Conservation (phyloP, 2,329 filamentous ascomycete species). For the Podosphaera aphanis region DNA sequence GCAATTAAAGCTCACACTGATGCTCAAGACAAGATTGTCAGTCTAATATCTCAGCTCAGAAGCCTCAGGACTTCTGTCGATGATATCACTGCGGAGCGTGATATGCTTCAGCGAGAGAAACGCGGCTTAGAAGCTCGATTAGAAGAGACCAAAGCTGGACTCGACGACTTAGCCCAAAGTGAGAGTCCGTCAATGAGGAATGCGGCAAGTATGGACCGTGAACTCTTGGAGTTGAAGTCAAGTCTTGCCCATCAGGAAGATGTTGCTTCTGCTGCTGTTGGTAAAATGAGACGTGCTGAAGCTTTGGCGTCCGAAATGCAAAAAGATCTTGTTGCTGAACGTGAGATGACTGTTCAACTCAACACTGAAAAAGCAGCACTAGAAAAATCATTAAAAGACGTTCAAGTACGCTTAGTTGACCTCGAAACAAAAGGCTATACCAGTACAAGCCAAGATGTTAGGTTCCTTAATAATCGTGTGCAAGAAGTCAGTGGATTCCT, state of each 20-base stretch:
- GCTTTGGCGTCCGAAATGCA: slow-evolving; percentile 71
- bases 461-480: slow-evolving; percentile 80
- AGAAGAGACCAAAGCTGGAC: slow-evolving; percentile 63
- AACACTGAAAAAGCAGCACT: slow-evolving; percentile 76
- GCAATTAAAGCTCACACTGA: slow-evolving; percentile 85
- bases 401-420: slow-evolving; percentile 74
- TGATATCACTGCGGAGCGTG: slow-evolving; percentile 64
- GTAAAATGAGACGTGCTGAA: slow-evolving; percentile 91
- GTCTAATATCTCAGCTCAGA: slow-evolving; percentile 71
- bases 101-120: slow-evolving; percentile 71
- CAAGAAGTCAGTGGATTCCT: slow-evolving; percentile 49
- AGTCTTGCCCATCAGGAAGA: slow-evolving; percentile 82
- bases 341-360: slow-evolving; percentile 57
- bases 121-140: slow-evolving; percentile 66
- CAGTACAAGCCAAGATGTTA: slow-evolving; percentile 78
- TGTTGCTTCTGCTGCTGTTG: slow-evolving; percentile 70
- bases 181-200: slow-evolving; percentile 75
- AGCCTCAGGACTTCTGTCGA: slow-evolving; percentile 64
- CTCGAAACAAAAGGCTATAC: slow-evolving; percentile 95
- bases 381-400: slow-evolving; percentile 76
- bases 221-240: slow-evolving; percentile 74
- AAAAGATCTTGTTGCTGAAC: slow-evolving; percentile 70
- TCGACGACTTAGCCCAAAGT: slow-evolving; percentile 69
- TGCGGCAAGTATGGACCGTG: slow-evolving; percentile 68
- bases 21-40: slow-evolving; percentile 79